Evolutionary conservation across 495 filamentous ascomycete species (phyloP), one percentile per base, ranked within the genome.

Genomic region (Lichina pygmaea): DNA sequence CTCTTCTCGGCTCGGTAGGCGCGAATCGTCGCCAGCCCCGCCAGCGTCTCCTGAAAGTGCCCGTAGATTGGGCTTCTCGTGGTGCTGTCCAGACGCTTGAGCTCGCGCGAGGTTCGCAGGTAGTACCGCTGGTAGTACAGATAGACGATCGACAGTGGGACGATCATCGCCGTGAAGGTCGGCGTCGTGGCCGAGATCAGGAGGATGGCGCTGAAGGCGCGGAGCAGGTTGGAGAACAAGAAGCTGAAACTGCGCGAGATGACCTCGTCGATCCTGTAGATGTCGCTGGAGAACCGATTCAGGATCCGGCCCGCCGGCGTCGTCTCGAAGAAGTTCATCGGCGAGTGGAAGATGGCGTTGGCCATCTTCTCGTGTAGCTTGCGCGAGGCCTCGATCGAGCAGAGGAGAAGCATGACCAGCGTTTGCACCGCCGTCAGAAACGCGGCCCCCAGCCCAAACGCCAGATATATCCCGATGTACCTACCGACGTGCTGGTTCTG

Each of bases 301-400:
- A 99, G 66, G 52, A 99, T 94, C 15, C 91, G 75, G 13, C 91
- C 91, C 46, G 86, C 83, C n/a, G 89, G 89, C 3, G 89, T 99
- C 9, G 86, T 93, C 58, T 99, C 91, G 52, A 99, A 99, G 61
- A 99, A 99, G 52, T 72, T 84, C 91, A 99, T 99, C 24, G 91
- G 91, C 12, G 84, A 89, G 55, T 89, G 75, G 66, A 99, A 99
- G 53, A 95, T 95, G 6, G 91, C 83, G 52, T 79, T 85, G 40
- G 91, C 91, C 91, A 99, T 99, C 48, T 82, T 73, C 61, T 99
- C 86, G 58, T 99, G 91, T 31, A 99, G 70, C 60, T 95, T 95
- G 15, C 86, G 72, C 37, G 85, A 93, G 43, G 91, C 91, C 70
- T 95, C 86, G 49, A 99, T 94, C 3, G 91, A 93, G 61, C 91